These are phyloP conservation scores for Tulasnella calospora DNA, from an alignment of 768 basidiomycete species.

Conservation along the genomic window DNA sequence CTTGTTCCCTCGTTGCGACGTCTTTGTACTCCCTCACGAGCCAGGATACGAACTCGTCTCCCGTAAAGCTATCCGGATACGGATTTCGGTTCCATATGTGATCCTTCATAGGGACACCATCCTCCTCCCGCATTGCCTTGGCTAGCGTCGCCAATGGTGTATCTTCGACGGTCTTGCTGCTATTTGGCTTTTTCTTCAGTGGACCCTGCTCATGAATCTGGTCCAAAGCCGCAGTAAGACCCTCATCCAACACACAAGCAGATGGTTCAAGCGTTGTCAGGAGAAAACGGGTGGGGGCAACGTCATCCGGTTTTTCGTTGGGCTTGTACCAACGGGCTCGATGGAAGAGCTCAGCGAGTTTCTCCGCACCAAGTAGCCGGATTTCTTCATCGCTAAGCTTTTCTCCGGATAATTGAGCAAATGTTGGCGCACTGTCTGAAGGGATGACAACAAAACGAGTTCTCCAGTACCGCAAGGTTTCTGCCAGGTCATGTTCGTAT, in stretches of 20 bases:
- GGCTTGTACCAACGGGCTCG: constrained; percentile 73
- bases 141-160: constrained; percentile 61
- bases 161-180: constrained; percentile 65
- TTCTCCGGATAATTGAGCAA: constrained; percentile 51
- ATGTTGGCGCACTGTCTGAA: constrained; percentile 53
- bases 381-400: constrained; percentile 80
- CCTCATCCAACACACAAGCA: constrained; percentile 70
- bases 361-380: constrained; percentile 83
- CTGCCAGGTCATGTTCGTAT: constrained; percentile 73
- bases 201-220: constrained; percentile 71
- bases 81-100: constrained; percentile 73
- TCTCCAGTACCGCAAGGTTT: constrained; percentile 86
- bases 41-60: constrained; percentile 88
- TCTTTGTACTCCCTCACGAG: constrained; percentile 87
- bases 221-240: constrained; percentile 73
- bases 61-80: constrained; percentile 81
- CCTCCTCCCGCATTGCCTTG: constrained; percentile 80
- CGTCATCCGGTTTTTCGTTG: constrained; percentile 47
- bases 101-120: constrained; percentile 76
- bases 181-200: constrained; percentile 73
- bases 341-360: constrained; percentile 82
- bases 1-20: constrained; percentile 76
- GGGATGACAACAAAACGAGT: constrained; percentile 93
- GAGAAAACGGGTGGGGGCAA: constrained; percentile 65
- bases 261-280: constrained; percentile 82